Evolutionary conservation across 2,329 filamentous ascomycete genomes (phyloP), one percentile per base, ranked within the genome.

Genomic region (Beauveria rudraprayagi): DNA sequence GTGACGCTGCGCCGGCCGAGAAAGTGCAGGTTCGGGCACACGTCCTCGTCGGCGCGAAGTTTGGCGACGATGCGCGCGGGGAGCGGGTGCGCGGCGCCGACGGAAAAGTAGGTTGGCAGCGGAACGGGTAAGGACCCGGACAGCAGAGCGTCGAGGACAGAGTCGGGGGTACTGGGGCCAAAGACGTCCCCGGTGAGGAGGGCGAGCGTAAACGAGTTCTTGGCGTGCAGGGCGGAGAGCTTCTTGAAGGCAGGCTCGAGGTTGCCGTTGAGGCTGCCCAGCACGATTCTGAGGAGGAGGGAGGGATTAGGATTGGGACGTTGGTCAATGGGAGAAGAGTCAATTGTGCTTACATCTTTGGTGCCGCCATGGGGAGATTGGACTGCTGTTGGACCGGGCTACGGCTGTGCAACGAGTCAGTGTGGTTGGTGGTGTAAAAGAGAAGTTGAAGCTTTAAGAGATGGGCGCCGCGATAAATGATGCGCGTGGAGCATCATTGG

Each of bases 1-100:
- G 91, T 88, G 16, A 88, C 87, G 63, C 90, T 91, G 68, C 91
- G 87, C 73, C 94, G 95, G 61, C 90, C 92, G 1, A 99, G 83
- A 69, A 89, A 96, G 74, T 91, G 90, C 11, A 99, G 83, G 70
- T 99, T 97, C n/a, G 88, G 82, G 71, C 92, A 96, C 19, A 99
- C 81, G 67, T 87, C 84, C 69, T 86, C 87, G 64, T 89, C 84
- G 40, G 83, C 82, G 69, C 91, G 83, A 57, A 97, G 81, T 71
- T 86, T 92, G 69, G 89, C 83, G 22, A 89, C 78, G 24, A 97
- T 83, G 34, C 78, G 76, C 3, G 79, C 73, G 0, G 94, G 94
- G 6, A 99, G 79, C n/a, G 87, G 76, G 52, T 80, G 80, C 43
- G 79, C 86, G 66, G 79, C 86, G 66, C 90, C 92, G 63, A 96